Evolutionary conservation across 2,329 filamentous ascomycete species (phyloP).

Genomic region (Xylaria sp.): DNA sequence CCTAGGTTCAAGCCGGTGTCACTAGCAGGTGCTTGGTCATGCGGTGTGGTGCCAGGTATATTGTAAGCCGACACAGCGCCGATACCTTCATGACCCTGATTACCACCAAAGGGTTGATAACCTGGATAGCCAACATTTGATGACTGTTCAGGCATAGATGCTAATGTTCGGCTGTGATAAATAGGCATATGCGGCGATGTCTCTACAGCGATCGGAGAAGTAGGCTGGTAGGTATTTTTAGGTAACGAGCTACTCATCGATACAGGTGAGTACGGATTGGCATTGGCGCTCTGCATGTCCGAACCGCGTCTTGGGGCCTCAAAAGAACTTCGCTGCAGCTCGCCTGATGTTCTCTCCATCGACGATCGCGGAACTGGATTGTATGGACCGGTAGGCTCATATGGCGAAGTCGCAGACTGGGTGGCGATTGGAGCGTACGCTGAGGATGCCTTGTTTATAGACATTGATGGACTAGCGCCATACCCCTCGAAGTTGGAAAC

Average conservation of each 20-base stretch:
- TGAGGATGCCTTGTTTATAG: slow-evolving; percentile 54
- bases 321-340: slow-evolving; percentile 48
- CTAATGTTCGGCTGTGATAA: slow-evolving; percentile 29
- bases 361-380: slow-evolving; percentile 47
- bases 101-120: slow-evolving; percentile 36
- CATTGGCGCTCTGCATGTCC: slow-evolving; percentile 45
- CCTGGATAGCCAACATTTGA: slow-evolving; percentile 36
- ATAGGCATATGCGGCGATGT: slow-evolving; percentile 33
- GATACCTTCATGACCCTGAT: slow-evolving; percentile 25
- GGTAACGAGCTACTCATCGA: slow-evolving; percentile 34
- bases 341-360: slow-evolving; percentile 53
- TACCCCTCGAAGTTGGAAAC: slow-evolving; percentile 76
- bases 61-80: slow-evolving; percentile 15
- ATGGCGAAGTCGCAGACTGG: slow-evolving; percentile 41
- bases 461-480: slow-evolving; percentile 51
- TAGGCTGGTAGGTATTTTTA: slow-evolving; percentile 42
- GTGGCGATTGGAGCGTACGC: slow-evolving; percentile 54
- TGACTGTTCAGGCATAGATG: slow-evolving; percentile 24
- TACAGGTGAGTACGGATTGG: slow-evolving; percentile 44
- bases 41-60: slow-evolving; percentile 20
- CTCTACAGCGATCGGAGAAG: slow-evolving; percentile 27
- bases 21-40: slow-evolving; percentile 25
- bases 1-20: slow-evolving; percentile 30
- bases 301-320: slow-evolving; percentile 50
- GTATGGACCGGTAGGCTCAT: slow-evolving; percentile 44